Evolutionary conservation across 2,329 filamentous ascomycete species (phyloP).

Genomic region (Fusarium sp.): DNA sequence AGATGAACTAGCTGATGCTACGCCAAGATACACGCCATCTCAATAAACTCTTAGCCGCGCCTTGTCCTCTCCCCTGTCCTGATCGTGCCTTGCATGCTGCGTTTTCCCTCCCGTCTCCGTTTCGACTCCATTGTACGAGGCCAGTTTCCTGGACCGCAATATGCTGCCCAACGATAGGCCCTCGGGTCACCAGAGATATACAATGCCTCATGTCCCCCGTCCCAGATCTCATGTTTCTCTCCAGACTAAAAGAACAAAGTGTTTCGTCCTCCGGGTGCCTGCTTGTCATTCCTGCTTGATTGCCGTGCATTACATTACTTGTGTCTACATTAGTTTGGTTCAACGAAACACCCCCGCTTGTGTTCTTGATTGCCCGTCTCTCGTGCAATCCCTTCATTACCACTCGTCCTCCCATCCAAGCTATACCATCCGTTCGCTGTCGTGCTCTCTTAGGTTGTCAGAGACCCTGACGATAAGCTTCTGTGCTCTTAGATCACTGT

Average conservation of each 20-base stretch:
- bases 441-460: slow-evolving; percentile 31
- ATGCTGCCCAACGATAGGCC: slow-evolving; percentile 40
- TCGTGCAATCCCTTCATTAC: slow-evolving; percentile 39
- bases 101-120: slow-evolving; percentile 13
- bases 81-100: slow-evolving; percentile 26
- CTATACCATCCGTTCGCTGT: slow-evolving; percentile 35
- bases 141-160: slow-evolving; percentile 40
- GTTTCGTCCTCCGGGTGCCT: slow-evolving; percentile 40
- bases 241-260: slow-evolving; percentile 23
- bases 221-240: slow-evolving; percentile 33
- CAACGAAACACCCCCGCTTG: slow-evolving; percentile 18
- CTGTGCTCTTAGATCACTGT: slow-evolving; percentile 21
- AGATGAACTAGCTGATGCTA: slow-evolving; percentile 26
- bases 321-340: neutral
- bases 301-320: slow-evolving; percentile 26
- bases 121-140: slow-evolving; percentile 28
- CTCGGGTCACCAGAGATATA: slow-evolving; percentile 26
- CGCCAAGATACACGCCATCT: slow-evolving; percentile 13
- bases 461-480: slow-evolving; percentile 23
- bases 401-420: slow-evolving; percentile 39
- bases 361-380: slow-evolving; percentile 35
- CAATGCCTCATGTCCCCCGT: slow-evolving; percentile 16
- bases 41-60: slow-evolving; percentile 30
- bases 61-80: slow-evolving; percentile 17
- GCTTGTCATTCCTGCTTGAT: slow-evolving; percentile 28